phyloP scores from a whole-genome alignment of 164 flowering plant genomes.

The Sextonia rubra region DNA sequence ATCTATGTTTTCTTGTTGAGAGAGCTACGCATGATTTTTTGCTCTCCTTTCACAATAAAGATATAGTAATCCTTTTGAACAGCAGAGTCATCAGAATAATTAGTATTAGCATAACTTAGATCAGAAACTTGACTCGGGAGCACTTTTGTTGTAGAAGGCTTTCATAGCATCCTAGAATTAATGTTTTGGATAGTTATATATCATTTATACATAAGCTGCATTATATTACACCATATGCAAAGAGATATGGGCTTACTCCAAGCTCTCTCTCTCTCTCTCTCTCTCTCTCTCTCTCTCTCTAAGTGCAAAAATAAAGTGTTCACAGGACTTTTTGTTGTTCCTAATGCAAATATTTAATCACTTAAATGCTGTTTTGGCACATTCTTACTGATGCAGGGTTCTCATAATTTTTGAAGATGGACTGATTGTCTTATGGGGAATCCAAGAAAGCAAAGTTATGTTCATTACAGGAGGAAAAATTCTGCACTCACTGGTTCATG shows the following conservation, averaged over 20 bases:
- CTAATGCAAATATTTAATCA: not conserved
- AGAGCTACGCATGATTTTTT: not conserved
- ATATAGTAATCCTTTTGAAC: not conserved
- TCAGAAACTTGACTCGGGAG: too few species aligned
- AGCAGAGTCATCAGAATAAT: not conserved
- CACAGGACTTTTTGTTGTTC: not conserved
- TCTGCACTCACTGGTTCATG: constrained; percentile 36
- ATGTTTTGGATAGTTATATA: too few species aligned
- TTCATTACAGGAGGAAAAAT: constrained; percentile 45
- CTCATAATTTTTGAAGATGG: constrained; percentile 70
- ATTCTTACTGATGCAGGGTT: constrained; percentile 43
- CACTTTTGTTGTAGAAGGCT: too few species aligned
- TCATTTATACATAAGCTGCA: too few species aligned
- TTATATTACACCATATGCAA: too few species aligned
- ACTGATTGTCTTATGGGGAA: constrained; percentile 63
- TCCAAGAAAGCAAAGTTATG: constrained; percentile 57
- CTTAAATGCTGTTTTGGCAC: not conserved
- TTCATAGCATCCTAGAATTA: too few species aligned
- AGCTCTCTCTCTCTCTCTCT: too few species aligned
- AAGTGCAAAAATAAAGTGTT: not conserved
- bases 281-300: not conserved
- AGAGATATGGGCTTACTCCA: too few species aligned
- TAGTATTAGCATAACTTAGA: not conserved
- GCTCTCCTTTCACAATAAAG: not conserved
- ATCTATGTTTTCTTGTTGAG: too few species aligned